A percentile compares a stretch with the other conserved stretches of the same genome.
Conservation (phyloP, 805 yeast genomes). For the Ogataea siamensis region DNA sequence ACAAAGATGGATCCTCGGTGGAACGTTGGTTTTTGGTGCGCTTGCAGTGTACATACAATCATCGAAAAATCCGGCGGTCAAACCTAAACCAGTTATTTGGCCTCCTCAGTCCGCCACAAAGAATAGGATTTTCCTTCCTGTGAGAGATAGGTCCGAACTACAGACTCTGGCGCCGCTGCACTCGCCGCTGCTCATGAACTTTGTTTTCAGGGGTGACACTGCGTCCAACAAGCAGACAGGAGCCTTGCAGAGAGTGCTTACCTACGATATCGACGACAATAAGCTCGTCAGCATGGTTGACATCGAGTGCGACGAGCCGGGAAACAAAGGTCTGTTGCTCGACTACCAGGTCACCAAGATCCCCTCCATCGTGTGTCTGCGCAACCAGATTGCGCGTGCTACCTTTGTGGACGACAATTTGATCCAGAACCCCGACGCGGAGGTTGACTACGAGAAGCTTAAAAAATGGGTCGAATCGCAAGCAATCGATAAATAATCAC, state of each 20-base stretch:
- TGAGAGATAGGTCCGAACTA: constrained; percentile 58
- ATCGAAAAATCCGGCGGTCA: constrained; percentile 28
- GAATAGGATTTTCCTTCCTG: constrained; percentile 49
- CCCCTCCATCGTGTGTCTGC: constrained; percentile 66
- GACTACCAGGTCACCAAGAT: constrained; percentile 52
- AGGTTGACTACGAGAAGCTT: constrained; percentile 43
- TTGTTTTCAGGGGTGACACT: constrained; percentile 64
- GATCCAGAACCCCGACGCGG: constrained; percentile 28
- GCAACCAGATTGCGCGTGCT: constrained; percentile 59
- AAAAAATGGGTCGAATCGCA: constrained; percentile 44
- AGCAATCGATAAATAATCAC: constrained; percentile 32
- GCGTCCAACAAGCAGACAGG: constrained; percentile 62
- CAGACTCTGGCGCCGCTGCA: constrained; percentile 50
- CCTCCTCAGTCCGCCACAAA: constrained; percentile 34
- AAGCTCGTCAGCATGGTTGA: constrained; percentile 62
- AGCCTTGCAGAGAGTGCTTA: constrained; percentile 52
- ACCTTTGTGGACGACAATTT: constrained; percentile 35
- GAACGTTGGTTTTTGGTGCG: constrained; percentile 26
- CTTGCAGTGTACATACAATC: constrained; percentile 28
- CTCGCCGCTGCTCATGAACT: constrained; percentile 67
- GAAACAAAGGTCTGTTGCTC: constrained; percentile 54
- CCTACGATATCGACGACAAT: constrained; percentile 38
- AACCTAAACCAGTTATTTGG: constrained; percentile 32
- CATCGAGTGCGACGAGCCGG: constrained; percentile 66
- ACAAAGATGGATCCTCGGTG: constrained; percentile 33